These are phyloP conservation scores for Scutellaria galericulata DNA, from an alignment of 257 asterid species.

Conservation along the genomic window DNA sequence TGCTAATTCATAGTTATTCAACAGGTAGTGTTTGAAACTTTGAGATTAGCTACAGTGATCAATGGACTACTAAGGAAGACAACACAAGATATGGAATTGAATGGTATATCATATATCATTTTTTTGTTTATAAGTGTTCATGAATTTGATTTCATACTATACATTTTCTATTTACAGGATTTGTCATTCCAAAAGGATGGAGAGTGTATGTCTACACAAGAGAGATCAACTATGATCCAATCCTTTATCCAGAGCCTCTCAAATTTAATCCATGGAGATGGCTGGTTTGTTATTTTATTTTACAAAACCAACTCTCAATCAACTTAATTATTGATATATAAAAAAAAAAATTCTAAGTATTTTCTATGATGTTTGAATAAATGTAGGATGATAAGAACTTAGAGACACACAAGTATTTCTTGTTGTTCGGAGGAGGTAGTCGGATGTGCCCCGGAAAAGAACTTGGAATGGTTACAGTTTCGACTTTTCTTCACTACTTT, in stretches of 20 bases:
- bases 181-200: slow-evolving; percentile 78
- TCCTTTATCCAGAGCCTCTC: slow-evolving; percentile 63
- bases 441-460: slow-evolving; percentile 81
- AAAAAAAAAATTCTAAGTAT: neutral
- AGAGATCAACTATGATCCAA: slow-evolving; percentile 80
- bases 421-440: slow-evolving; percentile 67
- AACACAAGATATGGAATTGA: slow-evolving; percentile 56
- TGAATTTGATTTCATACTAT: neutral
- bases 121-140: too few species aligned
- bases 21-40: slow-evolving; percentile 67
- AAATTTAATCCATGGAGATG: slow-evolving; percentile 93
- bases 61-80: slow-evolving; percentile 77
- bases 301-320: neutral
- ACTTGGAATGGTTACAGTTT: slow-evolving; percentile 57
- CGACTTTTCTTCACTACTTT: slow-evolving; percentile 70
- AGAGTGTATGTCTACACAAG: slow-evolving; percentile 71
- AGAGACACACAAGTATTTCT: slow-evolving; percentile 55
- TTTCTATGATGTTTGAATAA: neutral
- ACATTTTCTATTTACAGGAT: slow-evolving; percentile 46
- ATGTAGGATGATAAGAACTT: slow-evolving; percentile 57
- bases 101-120: slow-evolving; percentile 46
- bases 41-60: slow-evolving; percentile 67
- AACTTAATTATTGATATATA: neutral
- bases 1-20: neutral
- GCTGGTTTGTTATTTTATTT: slow-evolving; percentile 46